Evolutionary conservation across 2,329 filamentous ascomycete genomes (phyloP).

Genomic region (Calonectria hawksworthii): DNA sequence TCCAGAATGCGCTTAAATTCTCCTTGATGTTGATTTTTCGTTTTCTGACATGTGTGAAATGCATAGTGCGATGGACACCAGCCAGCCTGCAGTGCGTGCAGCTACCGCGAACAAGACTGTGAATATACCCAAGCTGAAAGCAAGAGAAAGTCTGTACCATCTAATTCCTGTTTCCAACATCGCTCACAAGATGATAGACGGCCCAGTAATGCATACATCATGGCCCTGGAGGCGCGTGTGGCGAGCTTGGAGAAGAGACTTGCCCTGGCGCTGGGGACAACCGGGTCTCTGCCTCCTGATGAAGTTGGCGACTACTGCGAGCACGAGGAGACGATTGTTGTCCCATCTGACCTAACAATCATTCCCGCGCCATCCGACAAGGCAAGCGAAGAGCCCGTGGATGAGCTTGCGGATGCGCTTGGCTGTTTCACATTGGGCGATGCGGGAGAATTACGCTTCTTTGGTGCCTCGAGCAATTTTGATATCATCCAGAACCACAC

Average conservation of each 20-base stretch:
- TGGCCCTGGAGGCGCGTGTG: constrained; percentile 24
- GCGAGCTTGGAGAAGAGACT: constrained; percentile 20
- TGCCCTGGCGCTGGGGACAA: constrained; percentile 1
- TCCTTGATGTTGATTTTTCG: not conserved
- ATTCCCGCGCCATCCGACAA: not conserved
- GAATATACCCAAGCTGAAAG: constrained; percentile 25
- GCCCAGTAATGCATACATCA: constrained; percentile 29
- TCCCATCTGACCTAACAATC: not conserved
- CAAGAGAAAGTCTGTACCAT: constrained; percentile 22
- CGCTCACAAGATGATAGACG: constrained; percentile 16
- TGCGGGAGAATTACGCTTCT: constrained; percentile 19
- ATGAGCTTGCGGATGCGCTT: constrained; percentile 8
- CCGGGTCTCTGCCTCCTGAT: not conserved
- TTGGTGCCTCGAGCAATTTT: constrained; percentile 16
- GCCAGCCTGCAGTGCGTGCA: constrained; percentile 26
- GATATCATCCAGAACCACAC: constrained; percentile 11
- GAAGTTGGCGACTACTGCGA: not conserved
- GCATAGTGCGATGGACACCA: constrained; percentile 29
- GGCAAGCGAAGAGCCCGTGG: not conserved
- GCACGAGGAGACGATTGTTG: not conserved
- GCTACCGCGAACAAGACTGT: constrained; percentile 20
- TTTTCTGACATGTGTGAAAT: not conserved
- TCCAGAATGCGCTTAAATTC: not conserved
- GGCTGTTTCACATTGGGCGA: constrained; percentile 21
- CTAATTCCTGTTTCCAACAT: not conserved